Conservation (phyloP, 2,329 filamentous ascomycete genomes). For the Paraphoma chrysanthemicola region DNA sequence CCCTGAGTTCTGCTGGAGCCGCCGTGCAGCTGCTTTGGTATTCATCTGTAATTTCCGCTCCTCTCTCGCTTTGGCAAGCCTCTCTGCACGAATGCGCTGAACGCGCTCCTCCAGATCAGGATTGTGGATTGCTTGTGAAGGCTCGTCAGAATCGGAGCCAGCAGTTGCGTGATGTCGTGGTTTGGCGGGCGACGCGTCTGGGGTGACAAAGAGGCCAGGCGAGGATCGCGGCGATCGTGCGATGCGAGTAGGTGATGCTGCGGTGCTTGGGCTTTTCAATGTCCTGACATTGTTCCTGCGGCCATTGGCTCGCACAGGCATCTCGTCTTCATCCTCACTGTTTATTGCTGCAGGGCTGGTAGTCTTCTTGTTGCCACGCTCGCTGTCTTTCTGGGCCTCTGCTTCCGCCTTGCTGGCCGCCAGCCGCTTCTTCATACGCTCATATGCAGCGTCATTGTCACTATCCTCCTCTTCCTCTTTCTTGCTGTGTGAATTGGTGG, state of each 20-base stretch:
- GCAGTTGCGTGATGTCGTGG: slow-evolving; percentile 2
- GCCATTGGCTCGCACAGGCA: slow-evolving; percentile 28
- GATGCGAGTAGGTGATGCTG: slow-evolving; percentile 21
- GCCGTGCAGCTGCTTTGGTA: slow-evolving; percentile 20
- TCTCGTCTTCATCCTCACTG: slow-evolving; percentile 39
- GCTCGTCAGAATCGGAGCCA: slow-evolving; percentile 55
- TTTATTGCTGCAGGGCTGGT: slow-evolving; percentile 14
- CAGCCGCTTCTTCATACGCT: slow-evolving; percentile 56
- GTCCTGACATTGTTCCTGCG: slow-evolving; percentile 19
- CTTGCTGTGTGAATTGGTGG: not conserved
- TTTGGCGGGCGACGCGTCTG: slow-evolving; percentile 44
- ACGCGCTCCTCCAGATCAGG: slow-evolving; percentile 75
- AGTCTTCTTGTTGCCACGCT: not conserved
- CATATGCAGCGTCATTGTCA: slow-evolving; percentile 51
- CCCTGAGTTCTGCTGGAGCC: slow-evolving; percentile 52
- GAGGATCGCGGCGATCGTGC: slow-evolving; percentile 48
- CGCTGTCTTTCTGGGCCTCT: slow-evolving; percentile 7
- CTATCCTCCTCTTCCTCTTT: slow-evolving; percentile 33
- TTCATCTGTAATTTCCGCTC: slow-evolving; percentile 49
- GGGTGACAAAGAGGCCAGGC: slow-evolving; percentile 66
- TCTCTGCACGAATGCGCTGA: slow-evolving; percentile 74
- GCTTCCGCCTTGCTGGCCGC: slow-evolving; percentile 33
- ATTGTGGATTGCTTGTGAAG: slow-evolving; percentile 54
- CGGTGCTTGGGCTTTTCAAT: slow-evolving; percentile 19
- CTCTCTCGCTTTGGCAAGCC: slow-evolving; percentile 63